Evolutionary conservation across 331 rosid species (phyloP).

Genomic region (Stylosanthes scabra): DNA sequence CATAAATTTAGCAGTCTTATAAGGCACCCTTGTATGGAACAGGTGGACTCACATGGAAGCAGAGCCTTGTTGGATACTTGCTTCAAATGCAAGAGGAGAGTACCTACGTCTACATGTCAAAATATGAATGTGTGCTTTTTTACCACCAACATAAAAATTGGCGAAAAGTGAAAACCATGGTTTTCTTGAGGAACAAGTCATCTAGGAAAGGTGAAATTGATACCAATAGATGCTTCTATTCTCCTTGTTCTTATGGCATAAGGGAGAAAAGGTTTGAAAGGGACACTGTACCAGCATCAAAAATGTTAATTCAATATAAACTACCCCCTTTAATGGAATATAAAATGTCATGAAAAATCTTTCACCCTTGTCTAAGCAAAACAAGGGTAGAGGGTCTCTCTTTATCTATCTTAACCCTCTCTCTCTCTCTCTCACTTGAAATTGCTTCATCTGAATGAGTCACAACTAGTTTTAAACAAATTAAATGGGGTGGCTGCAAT

Average conservation of each 20-base stretch:
- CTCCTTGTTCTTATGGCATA: slow-evolving; percentile 48
- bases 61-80: slow-evolving; percentile 29
- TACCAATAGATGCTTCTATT: slow-evolving; percentile 41
- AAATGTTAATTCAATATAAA: slow-evolving; percentile 48
- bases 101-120: slow-evolving; percentile 44
- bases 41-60: slow-evolving; percentile 41
- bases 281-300: slow-evolving; percentile 69
- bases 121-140: slow-evolving; percentile 32
- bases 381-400: slow-evolving; percentile 40
- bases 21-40: slow-evolving; percentile 75
- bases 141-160: slow-evolving; percentile 41
- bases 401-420: slow-evolving; percentile 33
- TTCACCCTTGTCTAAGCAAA: slow-evolving; percentile 86
- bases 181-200: slow-evolving; percentile 42
- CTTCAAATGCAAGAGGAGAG: too few species aligned
- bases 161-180: slow-evolving; percentile 29
- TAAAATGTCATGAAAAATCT: slow-evolving; percentile 55
- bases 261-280: slow-evolving; percentile 64
- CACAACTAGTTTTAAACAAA: slow-evolving; percentile 68
- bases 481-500: slow-evolving; percentile 99
- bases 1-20: slow-evolving; percentile 56
- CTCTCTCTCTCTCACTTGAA: slow-evolving; percentile 45
- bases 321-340: slow-evolving; percentile 48
- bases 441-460: slow-evolving; percentile 57
- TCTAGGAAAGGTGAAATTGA: slow-evolving; percentile 25